Conservation (phyloP, 176 grass and related monocot genomes). For the Paspalum notatum region DNA sequence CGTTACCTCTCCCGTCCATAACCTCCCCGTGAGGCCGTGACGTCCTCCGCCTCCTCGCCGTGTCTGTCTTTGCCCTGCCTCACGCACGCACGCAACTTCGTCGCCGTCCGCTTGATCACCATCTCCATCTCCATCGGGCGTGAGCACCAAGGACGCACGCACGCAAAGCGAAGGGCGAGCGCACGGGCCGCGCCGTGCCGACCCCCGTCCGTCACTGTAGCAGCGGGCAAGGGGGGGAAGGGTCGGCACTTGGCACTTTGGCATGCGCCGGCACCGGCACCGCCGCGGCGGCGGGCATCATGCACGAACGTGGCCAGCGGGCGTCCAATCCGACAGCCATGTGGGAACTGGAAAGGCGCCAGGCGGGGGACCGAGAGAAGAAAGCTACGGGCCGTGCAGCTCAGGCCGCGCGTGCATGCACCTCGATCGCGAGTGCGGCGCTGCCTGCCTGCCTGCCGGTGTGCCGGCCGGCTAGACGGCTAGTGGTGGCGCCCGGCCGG, state of each 20-base stretch:
- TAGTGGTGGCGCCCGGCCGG: background rate
- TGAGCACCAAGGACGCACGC: too few species aligned
- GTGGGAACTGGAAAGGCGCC: slow-evolving; percentile 11
- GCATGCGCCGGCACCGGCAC: background rate
- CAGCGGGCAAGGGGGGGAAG: background rate
- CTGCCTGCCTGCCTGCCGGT: background rate
- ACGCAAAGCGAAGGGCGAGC: background rate
- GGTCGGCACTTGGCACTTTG: slow-evolving; percentile 2
- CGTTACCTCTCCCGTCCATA: background rate
- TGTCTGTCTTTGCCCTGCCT: background rate
- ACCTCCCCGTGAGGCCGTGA: slow-evolving; percentile 28
- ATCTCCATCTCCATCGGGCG: too few species aligned
- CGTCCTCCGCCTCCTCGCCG: background rate
- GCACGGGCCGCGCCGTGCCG: background rate
- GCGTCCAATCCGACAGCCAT: slow-evolving; percentile 30
- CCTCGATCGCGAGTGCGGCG: slow-evolving; percentile 8
- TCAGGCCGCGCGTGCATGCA: background rate
- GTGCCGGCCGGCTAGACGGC: background rate
- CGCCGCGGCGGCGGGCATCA: background rate
- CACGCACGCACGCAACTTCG: background rate
- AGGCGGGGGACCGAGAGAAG: background rate
- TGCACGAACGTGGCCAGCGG: background rate
- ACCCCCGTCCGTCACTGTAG: background rate
- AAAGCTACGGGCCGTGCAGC: slow-evolving; percentile 33
- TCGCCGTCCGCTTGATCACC: background rate